Base-by-base conservation (phyloP, 2,329 filamentous ascomycete species). In the Colletotrichum sp. region DNA sequence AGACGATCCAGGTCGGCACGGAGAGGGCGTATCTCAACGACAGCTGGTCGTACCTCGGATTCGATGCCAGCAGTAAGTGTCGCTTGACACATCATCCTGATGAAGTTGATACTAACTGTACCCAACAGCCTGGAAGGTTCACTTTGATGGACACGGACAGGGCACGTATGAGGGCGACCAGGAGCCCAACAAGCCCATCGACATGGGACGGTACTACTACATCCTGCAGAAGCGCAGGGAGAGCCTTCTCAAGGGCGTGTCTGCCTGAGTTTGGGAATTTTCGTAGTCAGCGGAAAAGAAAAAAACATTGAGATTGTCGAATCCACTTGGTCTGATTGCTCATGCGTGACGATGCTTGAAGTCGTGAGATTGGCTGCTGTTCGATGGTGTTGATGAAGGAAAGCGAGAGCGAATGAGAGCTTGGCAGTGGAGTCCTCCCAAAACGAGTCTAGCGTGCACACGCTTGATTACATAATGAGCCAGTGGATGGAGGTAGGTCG, bases 21-120 rank as follows among this genome's bases (percentile, higher is more conserved):
- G 83, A 87, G 77, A 85, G 84, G 77, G 83, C 82, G 10, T 89
- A 87, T 71, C 83, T 88, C 24, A 88, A 88, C 72, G 87, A 89
- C 61, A 87, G 85, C 77, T 89, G 88, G 85, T 88, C 87, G 2
- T 86, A 85, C 63, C 83, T 89, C 18, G 81, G 81, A 36, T 85
- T 85, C 16, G 86, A 88, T 75, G 84, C 86, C 3, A 87, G 84
- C 75, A 88, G 87, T 89, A 85, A 85, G 85, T 83, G 36, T 52
- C 26, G 1, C 24, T 9, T 21, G n/a, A 8, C 4, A 9, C 7
- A 1, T 3, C 7, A 5, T 8, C 9, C 3, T 1, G 0, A 26
- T 7, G 1, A 26, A 2, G 3, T 24, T 7, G 21, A 66, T 77
- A 26, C 81, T 85, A 28, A 85, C 16, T 43, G n/a, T n/a, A 18